Percentiles rank a stretch among this genome's conserved stretches.
phyloP scores from a whole-genome alignment of 2,329 filamentous ascomycete genomes.

The Colletotrichum chrysophilum region DNA sequence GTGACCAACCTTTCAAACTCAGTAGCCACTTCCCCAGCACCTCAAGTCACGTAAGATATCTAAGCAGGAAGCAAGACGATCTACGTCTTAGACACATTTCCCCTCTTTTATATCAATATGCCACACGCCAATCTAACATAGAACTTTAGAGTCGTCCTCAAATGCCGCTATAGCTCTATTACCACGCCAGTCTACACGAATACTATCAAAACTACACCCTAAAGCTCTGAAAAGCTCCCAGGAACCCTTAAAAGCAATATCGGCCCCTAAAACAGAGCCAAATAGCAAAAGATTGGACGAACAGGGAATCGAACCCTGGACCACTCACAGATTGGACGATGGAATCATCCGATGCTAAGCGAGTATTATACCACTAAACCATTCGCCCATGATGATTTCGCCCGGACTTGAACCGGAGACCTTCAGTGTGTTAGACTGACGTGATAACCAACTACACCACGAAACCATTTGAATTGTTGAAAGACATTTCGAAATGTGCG shows the following conservation, averaged over 20 bases:
- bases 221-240: neutral
- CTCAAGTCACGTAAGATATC: neutral
- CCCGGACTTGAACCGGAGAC: slow-evolving; percentile 23
- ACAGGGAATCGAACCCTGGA: slow-evolving; percentile 22
- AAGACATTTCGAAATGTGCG: accelerated
- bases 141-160: neutral
- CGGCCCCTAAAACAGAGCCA: neutral
- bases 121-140: neutral
- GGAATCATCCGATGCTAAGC: neutral
- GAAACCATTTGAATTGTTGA: slow-evolving; percentile 5
- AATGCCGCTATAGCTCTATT: neutral
- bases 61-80: neutral
- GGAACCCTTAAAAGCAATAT: neutral
- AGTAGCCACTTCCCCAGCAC: neutral
- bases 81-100: neutral
- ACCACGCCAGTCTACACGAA: accelerated
- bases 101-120: accelerated
- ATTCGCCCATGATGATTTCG: slow-evolving; percentile 17
- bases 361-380: slow-evolving; percentile 23
- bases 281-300: slow-evolving; percentile 5
- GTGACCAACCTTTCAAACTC: neutral
- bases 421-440: slow-evolving; percentile 47
- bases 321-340: neutral
- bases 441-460: slow-evolving; percentile 52
- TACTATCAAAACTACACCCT: neutral